Evolutionary conservation across 164 flowering plant genomes (phyloP), one percentile per base, ranked within the genome.

Genomic region (Piper longum): DNA sequence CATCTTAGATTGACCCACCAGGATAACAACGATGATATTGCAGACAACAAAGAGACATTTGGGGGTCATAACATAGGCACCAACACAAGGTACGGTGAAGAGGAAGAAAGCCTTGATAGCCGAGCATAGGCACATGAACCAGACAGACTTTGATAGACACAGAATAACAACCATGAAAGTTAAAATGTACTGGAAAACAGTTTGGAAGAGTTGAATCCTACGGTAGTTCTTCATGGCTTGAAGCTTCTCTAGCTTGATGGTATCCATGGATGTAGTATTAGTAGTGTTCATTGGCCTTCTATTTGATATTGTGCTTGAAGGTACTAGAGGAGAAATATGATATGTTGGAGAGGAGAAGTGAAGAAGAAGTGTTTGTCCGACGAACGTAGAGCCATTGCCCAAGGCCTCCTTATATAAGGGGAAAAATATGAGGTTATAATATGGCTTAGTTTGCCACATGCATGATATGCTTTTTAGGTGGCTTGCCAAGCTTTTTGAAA

Each of bases 1-100:
- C 11, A 78, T 57, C 68, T 73, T 88, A 9, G 89, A 85, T 43
- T 85, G 85, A 51, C 83, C 71, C 7, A 84, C 62, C 13, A 88
- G 88, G 67, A 77, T 61, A 41, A 78, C 36, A 5, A 88, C 72
- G 2, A 88, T 88, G 43, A 79, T 67, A 62, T 84, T 88, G 51
- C 82, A 78, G 16, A 85, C 63, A 2, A 88, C 60, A 70, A 88
- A 88, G 63, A 84, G 64, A 56, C 63, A 74, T 67, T 80, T 84
- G 71, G 85, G 74, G 62, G 55, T 73, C 61, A 78, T 54, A 17
- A 78, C 19, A 55, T 72, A 16, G 4, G 76, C 69, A 17, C 62
- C 44, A 8, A 81, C 40, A 14, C 72, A 72, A 13, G 84, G 83
- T 60, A 82, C 61, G 56, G 73, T 54, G 42, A 63, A 69, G 48